A percentile compares a stretch with the other conserved stretches of the same genome.
Evolutionary conservation across 1,284 basidiomycete genomes (phyloP).

Genomic region (Cryptococcus sp.): DNA sequence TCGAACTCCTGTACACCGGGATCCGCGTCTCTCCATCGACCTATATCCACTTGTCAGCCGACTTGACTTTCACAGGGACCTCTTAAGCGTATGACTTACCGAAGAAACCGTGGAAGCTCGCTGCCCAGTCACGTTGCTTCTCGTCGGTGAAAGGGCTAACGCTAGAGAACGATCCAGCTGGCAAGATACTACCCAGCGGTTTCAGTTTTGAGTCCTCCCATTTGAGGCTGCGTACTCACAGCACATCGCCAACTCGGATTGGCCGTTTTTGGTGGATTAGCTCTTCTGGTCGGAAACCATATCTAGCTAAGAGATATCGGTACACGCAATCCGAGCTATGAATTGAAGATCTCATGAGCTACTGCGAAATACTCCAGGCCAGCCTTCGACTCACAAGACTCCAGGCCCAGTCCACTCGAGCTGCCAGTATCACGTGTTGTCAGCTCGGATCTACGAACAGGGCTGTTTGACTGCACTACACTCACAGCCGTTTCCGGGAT

Average conservation of each 20-base stretch:
- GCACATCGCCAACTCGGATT: conserved; percentile 36
- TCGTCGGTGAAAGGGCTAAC: conserved; percentile 33
- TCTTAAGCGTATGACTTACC: conserved; percentile 14
- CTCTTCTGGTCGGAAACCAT: conserved; percentile 37
- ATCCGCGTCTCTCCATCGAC: conserved; percentile 37
- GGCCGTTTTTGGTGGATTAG: conserved; percentile 33
- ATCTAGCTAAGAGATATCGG: conserved; percentile 39
- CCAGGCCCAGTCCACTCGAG: conserved; percentile 49
- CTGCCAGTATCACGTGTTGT: conserved; percentile 1
- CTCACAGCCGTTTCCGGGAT: conserved; percentile 36
- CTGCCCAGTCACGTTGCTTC: conserved; percentile 35
- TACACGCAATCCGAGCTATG: conserved; percentile 42
- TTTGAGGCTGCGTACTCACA: conserved; percentile 20
- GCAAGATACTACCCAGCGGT: conserved; percentile 25
- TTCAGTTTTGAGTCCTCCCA: neutral
- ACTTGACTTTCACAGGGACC: neutral
- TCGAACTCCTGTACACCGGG: conserved; percentile 34
- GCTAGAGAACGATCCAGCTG: conserved; percentile 38
- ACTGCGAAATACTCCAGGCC: neutral
- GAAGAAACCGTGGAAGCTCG: conserved; percentile 40
- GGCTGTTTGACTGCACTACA: neutral
- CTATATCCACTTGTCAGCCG: conserved; percentile 3
- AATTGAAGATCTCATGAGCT: neutral
- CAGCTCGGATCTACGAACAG: no score
- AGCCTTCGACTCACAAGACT: conserved; percentile 29